Evolutionary conservation across 441 rosid species (phyloP), one percentile per base, ranked within the genome.

Genomic region (Jatropha podagrica): DNA sequence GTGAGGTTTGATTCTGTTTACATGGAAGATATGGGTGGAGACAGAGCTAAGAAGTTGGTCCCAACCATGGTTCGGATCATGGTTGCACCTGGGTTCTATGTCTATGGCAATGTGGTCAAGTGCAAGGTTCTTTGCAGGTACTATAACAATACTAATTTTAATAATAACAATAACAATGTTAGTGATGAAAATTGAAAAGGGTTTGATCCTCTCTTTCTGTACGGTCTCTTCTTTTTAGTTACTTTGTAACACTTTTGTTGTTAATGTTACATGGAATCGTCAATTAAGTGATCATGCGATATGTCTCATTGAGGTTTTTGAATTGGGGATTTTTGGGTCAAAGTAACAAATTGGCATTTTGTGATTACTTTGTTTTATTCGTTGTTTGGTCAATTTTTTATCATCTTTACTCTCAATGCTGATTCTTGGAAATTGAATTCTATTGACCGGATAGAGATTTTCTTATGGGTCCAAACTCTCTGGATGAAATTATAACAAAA

Each of bases 61-160:
- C 93, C 92, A 18, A 54, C 78, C 68, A 58, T 76, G 82, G 94
- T 94, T 74, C 81, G 95, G 78, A 84, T 89, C 74, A 92, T 96
- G 99, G 91, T 88, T n/a, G 87, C 93, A 18, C 98, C 99, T 0
- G 99, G 99, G 71, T 96, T 96, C 80, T 92, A 93, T 73, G 97
- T 96, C 48, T 90, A 86, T 76, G 89, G 89, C 65, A 89, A 86
- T 69, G 94, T 88, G 83, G 84, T 96, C 80, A 91, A 94, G 88
- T 92, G 97, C 86, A 91, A 93, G 86, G 97, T 90, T 60, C 81
- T 93, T 51, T 91, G 99, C 87, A 85, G 91, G 89, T 86, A 92
- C 84, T 27, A 76, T 26, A 76, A 42, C 46, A 69, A 44, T 40
- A 56, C 14, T 59, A 48, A 13, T 59, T 58, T 1, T 44, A 52